A percentile compares a stretch with the other conserved stretches of the same genome.
Conservation (phyloP, 2,329 filamentous ascomycete species). For the Penicillium olsonii region DNA sequence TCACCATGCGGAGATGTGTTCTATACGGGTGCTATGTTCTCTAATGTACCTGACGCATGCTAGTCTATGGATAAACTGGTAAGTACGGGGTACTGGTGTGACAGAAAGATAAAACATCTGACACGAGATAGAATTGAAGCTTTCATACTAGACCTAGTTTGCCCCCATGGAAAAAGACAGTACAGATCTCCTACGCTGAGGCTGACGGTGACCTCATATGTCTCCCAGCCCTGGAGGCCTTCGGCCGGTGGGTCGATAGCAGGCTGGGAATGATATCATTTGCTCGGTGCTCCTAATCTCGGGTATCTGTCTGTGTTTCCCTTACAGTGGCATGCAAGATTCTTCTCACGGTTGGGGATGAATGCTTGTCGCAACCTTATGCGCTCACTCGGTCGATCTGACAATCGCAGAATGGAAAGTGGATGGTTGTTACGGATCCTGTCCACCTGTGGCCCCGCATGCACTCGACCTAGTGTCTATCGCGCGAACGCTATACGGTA, state of each 20-base stretch:
- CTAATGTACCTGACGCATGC: neutral
- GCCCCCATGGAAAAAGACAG: neutral
- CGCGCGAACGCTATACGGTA: neutral
- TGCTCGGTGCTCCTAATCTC: neutral
- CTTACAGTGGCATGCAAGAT: neutral
- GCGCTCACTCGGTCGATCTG: neutral
- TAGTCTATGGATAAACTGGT: too few relatives aligned
- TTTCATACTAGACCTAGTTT: neutral
- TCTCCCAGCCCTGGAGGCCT: neutral
- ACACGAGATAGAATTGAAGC: neutral
- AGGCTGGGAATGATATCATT: conserved; percentile 16
- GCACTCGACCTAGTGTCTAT: neutral
- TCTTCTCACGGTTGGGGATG: neutral
- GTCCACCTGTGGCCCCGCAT: neutral
- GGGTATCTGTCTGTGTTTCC: neutral
- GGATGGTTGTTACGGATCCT: neutral
- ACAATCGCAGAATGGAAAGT: neutral
- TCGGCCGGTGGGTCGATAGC: neutral
- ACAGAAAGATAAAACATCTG: neutral
- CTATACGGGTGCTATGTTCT: neutral
- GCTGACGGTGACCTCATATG: conserved; percentile 6
- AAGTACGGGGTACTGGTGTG: too few relatives aligned
- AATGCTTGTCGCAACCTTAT: neutral
- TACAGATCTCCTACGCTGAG: neutral
- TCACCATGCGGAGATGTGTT: neutral